Conservation (phyloP, 495 filamentous ascomycete genomes). For the Neurospora sp. region DNA sequence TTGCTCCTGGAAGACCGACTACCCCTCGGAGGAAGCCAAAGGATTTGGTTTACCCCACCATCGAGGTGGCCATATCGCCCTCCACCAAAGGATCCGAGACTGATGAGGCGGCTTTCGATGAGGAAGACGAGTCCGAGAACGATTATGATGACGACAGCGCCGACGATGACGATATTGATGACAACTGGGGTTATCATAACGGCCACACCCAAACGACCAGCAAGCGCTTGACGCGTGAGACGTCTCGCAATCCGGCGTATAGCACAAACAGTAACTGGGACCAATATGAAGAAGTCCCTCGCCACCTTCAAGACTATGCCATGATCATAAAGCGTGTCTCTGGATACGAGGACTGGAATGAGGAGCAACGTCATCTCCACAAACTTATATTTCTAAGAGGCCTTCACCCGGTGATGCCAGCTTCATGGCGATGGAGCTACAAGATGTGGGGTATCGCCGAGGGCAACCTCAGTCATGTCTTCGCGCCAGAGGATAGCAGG, state of each 20-base stretch:
- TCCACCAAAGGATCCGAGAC: neutral
- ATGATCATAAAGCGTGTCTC: slow-evolving; percentile 5
- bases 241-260: neutral
- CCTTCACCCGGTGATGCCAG: slow-evolving; percentile 22
- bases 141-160: neutral
- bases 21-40: neutral
- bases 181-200: neutral
- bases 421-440: slow-evolving; percentile 17
- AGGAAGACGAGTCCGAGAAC: neutral
- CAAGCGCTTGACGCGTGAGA: neutral
- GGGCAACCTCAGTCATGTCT: slow-evolving; percentile 14
- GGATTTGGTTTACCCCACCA: neutral
- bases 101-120: neutral
- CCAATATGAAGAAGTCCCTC: slow-evolving; percentile 10
- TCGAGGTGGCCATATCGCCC: neutral
- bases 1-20: neutral
- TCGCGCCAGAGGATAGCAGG: slow-evolving; percentile 11
- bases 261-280: slow-evolving; percentile 20
- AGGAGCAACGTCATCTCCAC: slow-evolving; percentile 17
- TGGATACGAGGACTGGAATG: slow-evolving; percentile 17
- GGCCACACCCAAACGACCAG: neutral
- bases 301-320: slow-evolving; percentile 11
- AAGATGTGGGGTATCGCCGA: slow-evolving; percentile 23
- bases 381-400: slow-evolving; percentile 21
- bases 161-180: neutral